Percentiles rank a stretch among this genome's conserved stretches.
phyloP scores from a whole-genome alignment of 2,329 filamentous ascomycete species.

The Neofusicoccum cordaticola region DNA sequence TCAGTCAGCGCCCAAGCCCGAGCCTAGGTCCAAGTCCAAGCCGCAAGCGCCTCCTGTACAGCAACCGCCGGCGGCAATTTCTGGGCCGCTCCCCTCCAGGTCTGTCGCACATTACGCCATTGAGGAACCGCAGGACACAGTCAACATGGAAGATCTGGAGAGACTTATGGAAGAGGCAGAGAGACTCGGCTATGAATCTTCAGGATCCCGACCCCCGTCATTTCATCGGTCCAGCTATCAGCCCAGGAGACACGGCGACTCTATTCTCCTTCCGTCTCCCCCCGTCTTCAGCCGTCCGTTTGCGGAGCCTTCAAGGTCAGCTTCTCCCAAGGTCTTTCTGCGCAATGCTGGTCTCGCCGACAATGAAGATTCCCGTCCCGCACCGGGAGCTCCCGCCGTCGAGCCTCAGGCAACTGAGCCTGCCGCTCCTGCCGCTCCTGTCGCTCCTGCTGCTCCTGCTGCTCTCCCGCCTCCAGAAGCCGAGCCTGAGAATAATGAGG shows the following conservation, averaged over 20 bases:
- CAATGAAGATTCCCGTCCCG: not conserved
- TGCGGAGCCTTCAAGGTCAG: slow-evolving; percentile 28
- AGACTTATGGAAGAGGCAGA: slow-evolving; percentile 45
- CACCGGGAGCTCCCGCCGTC: not conserved
- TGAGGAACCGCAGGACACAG: slow-evolving; percentile 47
- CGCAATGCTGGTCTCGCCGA: not conserved
- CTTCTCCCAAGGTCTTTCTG: slow-evolving; percentile 35
- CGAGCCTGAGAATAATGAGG: not conserved
- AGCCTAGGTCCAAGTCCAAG: slow-evolving; percentile 27
- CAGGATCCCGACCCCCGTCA: slow-evolving; percentile 9
- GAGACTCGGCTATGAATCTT: slow-evolving; percentile 19
- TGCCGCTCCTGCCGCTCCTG: not conserved
- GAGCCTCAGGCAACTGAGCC: not conserved
- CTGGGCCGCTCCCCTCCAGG: slow-evolving; percentile 29
- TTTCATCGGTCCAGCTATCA: not conserved
- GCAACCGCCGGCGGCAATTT: slow-evolving; percentile 30
- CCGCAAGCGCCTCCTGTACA: slow-evolving; percentile 32
- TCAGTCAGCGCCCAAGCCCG: slow-evolving; percentile 37
- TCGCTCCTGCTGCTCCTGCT: not conserved
- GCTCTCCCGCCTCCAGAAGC: not conserved
- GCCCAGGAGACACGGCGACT: slow-evolving; percentile 23
- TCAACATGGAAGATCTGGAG: slow-evolving; percentile 46
- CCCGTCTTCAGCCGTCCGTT: slow-evolving; percentile 31
- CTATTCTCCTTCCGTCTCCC: slow-evolving; percentile 34
- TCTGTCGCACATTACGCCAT: slow-evolving; percentile 59